Conservation (phyloP, 257 asterid genomes). For the Solanum habrochaites region DNA sequence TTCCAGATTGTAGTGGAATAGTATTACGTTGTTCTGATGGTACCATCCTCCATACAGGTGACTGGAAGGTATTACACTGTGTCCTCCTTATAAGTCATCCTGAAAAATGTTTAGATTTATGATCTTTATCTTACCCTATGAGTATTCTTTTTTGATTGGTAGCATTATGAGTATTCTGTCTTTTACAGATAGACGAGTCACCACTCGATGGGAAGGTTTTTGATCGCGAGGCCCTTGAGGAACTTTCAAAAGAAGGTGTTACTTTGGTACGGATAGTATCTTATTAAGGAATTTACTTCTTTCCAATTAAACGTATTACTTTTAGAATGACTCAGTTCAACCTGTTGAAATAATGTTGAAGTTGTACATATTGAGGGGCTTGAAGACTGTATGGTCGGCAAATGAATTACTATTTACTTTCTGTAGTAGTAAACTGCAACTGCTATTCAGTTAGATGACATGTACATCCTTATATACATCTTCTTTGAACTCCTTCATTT, state of each 20-base stretch:
- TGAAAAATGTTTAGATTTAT: background rate
- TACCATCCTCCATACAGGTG: slow-evolving; percentile 98
- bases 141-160: background rate
- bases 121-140: background rate
- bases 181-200: slow-evolving; percentile 85
- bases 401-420: background rate
- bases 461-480: background rate
- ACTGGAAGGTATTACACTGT: slow-evolving; percentile 76
- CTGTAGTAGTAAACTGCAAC: background rate
- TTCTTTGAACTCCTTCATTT: background rate
- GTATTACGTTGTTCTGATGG: slow-evolving; percentile 97
- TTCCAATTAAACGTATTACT: background rate
- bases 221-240: slow-evolving; percentile 89
- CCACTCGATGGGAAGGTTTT: slow-evolving; percentile 89
- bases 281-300: background rate
- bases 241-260: slow-evolving; percentile 97
- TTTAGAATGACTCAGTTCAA: background rate
- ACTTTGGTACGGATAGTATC: slow-evolving; percentile 61
- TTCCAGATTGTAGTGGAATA: slow-evolving; percentile 98
- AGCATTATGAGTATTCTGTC: slow-evolving; percentile 3
- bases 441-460: background rate
- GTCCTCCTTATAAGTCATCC: background rate
- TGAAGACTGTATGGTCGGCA: background rate
- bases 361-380: background rate
- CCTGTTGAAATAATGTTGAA: background rate